Evolutionary conservation across 345 rosid species (phyloP).

Genomic region (Eucalyptus cloeziana): DNA sequence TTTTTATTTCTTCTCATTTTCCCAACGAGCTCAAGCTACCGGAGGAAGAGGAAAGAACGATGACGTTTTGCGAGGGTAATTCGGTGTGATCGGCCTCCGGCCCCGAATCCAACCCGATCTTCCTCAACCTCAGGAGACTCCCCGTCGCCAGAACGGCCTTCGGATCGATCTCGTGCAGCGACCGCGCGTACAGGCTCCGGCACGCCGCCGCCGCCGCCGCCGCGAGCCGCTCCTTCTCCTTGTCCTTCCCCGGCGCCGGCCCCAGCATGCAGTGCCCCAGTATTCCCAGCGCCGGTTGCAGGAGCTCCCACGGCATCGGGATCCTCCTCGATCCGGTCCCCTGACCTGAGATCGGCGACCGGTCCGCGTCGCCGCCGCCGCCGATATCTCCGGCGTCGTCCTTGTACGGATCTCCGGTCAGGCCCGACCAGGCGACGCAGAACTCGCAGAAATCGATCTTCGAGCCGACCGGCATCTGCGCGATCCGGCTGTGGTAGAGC

Average conservation of each 20-base stretch:
- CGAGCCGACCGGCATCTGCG: constrained; percentile 41
- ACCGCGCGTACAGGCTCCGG: constrained; percentile 41
- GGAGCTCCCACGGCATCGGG: constrained; percentile 64
- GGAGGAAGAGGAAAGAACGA: constrained; percentile 1
- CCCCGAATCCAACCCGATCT: constrained; percentile 30
- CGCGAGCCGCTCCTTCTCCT: constrained; percentile 12
- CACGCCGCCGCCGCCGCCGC: constrained; percentile 39
- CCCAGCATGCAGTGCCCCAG: constrained; percentile 69
- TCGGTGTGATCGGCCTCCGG: constrained; percentile 46
- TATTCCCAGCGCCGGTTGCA: constrained; percentile 71
- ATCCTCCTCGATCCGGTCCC: constrained; percentile 15
- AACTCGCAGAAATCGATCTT: constrained; percentile 70
- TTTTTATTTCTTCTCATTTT: background rate
- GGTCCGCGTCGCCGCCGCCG: background rate
- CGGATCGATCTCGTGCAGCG: constrained; percentile 53
- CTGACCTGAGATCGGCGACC: background rate
- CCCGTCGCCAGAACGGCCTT: constrained; percentile 64
- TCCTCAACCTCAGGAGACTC: constrained; percentile 45
- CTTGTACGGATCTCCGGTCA: constrained; percentile 12
- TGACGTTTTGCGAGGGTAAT: constrained; percentile 14
- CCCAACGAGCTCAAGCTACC: background rate
- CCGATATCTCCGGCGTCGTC: background rate
- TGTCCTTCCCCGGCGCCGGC: constrained; percentile 7
- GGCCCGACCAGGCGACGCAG: constrained; percentile 54
- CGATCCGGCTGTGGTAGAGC: constrained; percentile 43